Base-by-base conservation (phyloP, 2,329 filamentous ascomycete species). In the Stemphylium lycopersici region DNA sequence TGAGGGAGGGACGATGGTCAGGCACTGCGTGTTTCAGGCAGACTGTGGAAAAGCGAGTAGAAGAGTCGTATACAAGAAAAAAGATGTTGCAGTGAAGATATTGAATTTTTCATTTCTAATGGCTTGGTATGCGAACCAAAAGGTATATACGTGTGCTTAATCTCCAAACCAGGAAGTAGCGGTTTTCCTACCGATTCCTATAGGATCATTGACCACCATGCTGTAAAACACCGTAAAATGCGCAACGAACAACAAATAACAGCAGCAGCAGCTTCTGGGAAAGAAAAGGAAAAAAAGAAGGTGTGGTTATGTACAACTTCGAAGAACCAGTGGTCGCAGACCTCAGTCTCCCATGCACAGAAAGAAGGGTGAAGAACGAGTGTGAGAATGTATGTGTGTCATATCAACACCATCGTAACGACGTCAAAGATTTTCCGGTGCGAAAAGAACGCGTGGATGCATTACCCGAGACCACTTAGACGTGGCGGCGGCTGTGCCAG, bases 271-370 rank as follows among this genome's bases (percentile, higher is more conserved):
- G n/a, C 55, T 52, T 43, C 52, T 31, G 37, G 40, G 29, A 55
- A 32, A 50, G 18, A 22, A 52, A 36, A 40, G 10, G 29, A 33
- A 37, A 44, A 26, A 59, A 43, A 53, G 40, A 37, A 55, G 33
- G 38, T 10, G 10, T 6, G 32, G 43, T 15, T 50, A 46, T 49
- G 38, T 55, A 48, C 57, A 50, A 26, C 50, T 49, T 22, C 12
- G 15, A 45, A 51, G 39, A 58, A 15, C 46, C 8, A 22, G 6
- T 12, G 58, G 58, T 58, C 48, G 16, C 58, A 56, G 58, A 61
- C 58, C 58, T 32, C 46, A 36, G 18, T 55, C 40, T 38, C 52
- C 56, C 42, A 5, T 47, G 34, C 48, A 43, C 29, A 56, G 49
- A 49, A 36, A 29, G n/a, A 7, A 36, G 32, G 11, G 36, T 11